These are phyloP conservation scores for Corinectria fuckeliana DNA, from an alignment of 2,329 filamentous ascomycete species.

Conservation along the genomic window DNA sequence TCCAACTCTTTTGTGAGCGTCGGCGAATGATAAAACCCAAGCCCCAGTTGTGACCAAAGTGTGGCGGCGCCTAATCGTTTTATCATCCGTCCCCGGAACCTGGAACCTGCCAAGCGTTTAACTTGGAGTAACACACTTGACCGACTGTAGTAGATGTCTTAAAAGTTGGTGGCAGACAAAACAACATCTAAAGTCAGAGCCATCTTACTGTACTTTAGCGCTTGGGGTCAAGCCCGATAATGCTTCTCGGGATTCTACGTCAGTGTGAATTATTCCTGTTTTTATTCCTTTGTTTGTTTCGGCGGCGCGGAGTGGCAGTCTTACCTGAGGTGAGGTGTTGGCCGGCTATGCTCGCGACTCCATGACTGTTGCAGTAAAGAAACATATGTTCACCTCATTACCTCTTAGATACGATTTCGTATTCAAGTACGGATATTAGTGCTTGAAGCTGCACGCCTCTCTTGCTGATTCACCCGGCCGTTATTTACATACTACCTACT, in stretches of 20 bases:
- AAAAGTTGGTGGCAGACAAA: too few relatives aligned
- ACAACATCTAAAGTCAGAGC: neutral
- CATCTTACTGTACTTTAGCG: neutral
- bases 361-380: too few relatives aligned
- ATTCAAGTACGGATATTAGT: too few relatives aligned
- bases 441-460: neutral
- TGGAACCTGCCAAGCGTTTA: constrained; percentile 6
- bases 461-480: neutral
- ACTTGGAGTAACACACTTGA: neutral
- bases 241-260: neutral
- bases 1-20: neutral
- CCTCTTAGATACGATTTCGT: neutral
- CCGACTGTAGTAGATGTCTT: neutral
- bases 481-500: neutral
- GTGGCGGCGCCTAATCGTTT: constrained; percentile 7
- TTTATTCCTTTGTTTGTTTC: neutral
- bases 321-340: neutral
- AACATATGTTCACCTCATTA: too few relatives aligned
- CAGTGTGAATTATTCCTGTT: neutral
- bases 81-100: neutral
- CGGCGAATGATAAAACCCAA: neutral
- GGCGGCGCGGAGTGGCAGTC: neutral
- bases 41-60: neutral
- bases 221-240: neutral
- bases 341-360: neutral